Percentiles rank a stretch among this genome's conserved stretches.
Conservation (phyloP, 2,329 filamentous ascomycete species). For the Ceratocystis alfenasii region DNA sequence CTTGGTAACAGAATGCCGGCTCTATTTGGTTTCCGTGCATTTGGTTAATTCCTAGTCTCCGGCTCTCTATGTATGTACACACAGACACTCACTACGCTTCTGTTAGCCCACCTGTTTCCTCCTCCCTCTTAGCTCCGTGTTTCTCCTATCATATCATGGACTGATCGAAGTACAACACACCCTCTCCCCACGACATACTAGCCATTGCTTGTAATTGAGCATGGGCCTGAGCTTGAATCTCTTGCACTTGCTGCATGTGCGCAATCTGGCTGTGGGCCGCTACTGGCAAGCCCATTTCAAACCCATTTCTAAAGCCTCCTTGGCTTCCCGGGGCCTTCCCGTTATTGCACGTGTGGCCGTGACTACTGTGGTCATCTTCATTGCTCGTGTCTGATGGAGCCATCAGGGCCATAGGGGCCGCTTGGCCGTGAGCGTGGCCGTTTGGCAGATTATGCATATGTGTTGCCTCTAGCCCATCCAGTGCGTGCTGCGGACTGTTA, state of each 20-base stretch:
- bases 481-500: not conserved
- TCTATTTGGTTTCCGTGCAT: not conserved
- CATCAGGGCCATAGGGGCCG: conserved; percentile 10
- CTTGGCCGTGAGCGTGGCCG: not conserved
- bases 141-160: not conserved
- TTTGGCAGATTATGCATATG: not conserved
- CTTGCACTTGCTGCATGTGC: conserved; percentile 17
- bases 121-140: not conserved
- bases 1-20: not conserved
- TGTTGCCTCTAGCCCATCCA: not conserved
- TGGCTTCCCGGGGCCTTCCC: too few species aligned
- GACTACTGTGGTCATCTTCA: not conserved
- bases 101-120: not conserved
- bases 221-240: not conserved
- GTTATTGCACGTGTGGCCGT: not conserved
- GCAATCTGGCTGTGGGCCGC: conserved; percentile 12
- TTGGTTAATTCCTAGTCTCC: not conserved
- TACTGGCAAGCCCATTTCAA: conserved; percentile 11
- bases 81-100: not conserved
- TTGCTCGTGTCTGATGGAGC: not conserved
- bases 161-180: conserved; percentile 12
- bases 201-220: not conserved
- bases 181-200: not conserved
- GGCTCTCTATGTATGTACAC: not conserved
- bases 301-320: not conserved